Base-by-base conservation (phyloP, 768 basidiomycete genomes). In the Lactarius sanguifluus region DNA sequence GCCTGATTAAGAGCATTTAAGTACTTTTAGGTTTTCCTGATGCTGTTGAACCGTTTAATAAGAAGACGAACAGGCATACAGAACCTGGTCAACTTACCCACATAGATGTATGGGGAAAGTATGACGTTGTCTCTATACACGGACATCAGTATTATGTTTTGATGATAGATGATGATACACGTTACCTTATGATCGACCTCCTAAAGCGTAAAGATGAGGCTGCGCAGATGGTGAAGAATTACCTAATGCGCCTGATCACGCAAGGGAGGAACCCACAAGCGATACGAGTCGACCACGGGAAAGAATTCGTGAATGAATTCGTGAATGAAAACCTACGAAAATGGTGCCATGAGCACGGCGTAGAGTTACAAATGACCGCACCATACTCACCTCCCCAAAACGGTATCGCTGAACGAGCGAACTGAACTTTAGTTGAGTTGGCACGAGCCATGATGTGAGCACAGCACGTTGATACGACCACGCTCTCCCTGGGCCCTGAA, bases 231-330 rank as follows among this genome's bases (percentile, higher is more conserved):
- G 25, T 59, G 0, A 59, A 30, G 2, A 8, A 59, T 4, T 59
- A 59, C 5, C 3, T 59, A 1, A 20, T 9, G 2, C 1, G 30
- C 25, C 8, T 59, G 0, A 16, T 5, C 0, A 20, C 3, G 0
- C 28, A 18, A 0, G 23, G 8, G 1, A 18, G 28, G 9, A 3
- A 1, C 1, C 57, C 25, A 1, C 0, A 8, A 1, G 16, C 25
- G 0, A 41, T 59, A 0, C 25, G 7, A 0, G 28, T 59, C 0
- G 38, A 59, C 28, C 5, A 3, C 0, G 40, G 57, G 0, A 43
- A 7, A 0, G n/a, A n/a, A n/a, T n/a, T n/a, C n/a, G n/a, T n/a
- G n/a, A n/a, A n/a, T n/a, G 25, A 59, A 5, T 59, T 59, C 16
- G 1, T 43, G 0, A 59, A 59, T 10, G 5, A 15, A 8, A 2